Evolutionary conservation across 2,329 filamentous ascomycete species (phyloP), one percentile per base, ranked within the genome.

Genomic region (Lachnellula occidentalis): DNA sequence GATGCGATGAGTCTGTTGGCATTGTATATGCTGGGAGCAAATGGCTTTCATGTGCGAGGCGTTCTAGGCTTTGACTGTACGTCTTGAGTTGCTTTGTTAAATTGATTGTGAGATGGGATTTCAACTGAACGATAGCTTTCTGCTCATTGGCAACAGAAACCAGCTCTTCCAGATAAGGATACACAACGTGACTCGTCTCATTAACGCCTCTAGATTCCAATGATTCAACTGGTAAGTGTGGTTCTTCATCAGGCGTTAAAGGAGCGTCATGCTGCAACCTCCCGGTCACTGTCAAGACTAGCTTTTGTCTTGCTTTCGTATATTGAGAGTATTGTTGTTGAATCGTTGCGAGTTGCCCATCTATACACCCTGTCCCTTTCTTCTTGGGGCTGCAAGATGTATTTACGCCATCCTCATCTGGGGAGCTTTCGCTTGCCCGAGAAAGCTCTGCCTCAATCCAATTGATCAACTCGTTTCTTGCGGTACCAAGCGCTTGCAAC

Each of bases 401-500:
- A 46, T 49, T 19, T 8, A 24, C 31, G 15, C 56, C 54, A 19
- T 67, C 69, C 1, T 68, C 66, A 21, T 70, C 70, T 4, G 75
- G 73, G 1, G 59, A 42, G 7, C 47, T 45, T 12, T 68, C 65
- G 31, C 61, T 62, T 15, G 81, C 80, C 52, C 79, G 80, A 50
- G 75, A 71, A 21, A 87, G 70, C 65, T 86, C 84, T 5, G 71
- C 72, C 66, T 87, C 83, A 54, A 87, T 85, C 83, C 83, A 87
- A 54, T 70, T 74, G 55, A 87, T 86, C 49, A 87, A 74, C 58
- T 81, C 79, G 50, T 78, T 77, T 15, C 84, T 76, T 11, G 83
- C 80, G 7, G 71, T 71, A 42, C 75, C 76, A 9, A 87, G 70
- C 14, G 83, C 83, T 47, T 75, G 72, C 2, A 82, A 45, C 45